Conservation (phyloP, 2,329 filamentous ascomycete genomes). For the Penicillium expansum region DNA sequence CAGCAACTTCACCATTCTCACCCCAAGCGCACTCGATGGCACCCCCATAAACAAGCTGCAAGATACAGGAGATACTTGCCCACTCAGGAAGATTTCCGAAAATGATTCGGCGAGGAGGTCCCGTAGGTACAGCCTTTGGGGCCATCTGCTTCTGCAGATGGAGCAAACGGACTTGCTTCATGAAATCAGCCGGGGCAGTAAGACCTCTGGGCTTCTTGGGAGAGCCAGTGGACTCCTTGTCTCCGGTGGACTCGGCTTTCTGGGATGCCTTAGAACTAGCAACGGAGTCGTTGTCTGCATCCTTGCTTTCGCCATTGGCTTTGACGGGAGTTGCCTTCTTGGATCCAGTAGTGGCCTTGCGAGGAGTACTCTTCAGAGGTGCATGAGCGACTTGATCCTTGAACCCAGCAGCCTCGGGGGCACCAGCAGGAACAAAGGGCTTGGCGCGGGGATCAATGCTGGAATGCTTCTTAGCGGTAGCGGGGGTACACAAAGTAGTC, state of each 20-base stretch:
- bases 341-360: not conserved
- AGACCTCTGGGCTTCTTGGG: not conserved
- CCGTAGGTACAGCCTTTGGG: not conserved
- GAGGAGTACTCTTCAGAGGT: not conserved
- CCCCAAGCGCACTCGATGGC: constrained; percentile 35
- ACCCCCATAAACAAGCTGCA: constrained; percentile 41
- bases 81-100: constrained; percentile 39
- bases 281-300: not conserved
- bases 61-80: constrained; percentile 31
- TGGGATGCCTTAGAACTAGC: not conserved
- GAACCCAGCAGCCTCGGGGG: not conserved
- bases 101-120: constrained; percentile 31
- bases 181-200: not conserved
- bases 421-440: not conserved
- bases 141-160: not conserved
- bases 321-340: not conserved
- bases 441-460: not conserved
- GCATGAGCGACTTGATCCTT: not conserved
- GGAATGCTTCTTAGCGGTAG: not conserved
- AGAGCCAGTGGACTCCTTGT: not conserved
- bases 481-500: not conserved
- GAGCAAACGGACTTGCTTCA: constrained; percentile 4
- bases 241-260: not conserved
- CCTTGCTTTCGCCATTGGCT: not conserved
- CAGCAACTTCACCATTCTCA: constrained; percentile 27